Percentiles rank a stretch among this genome's conserved stretches.
These are phyloP conservation scores for Lactarius tabidus DNA, from an alignment of 768 basidiomycete genomes.

Conservation along the genomic window DNA sequence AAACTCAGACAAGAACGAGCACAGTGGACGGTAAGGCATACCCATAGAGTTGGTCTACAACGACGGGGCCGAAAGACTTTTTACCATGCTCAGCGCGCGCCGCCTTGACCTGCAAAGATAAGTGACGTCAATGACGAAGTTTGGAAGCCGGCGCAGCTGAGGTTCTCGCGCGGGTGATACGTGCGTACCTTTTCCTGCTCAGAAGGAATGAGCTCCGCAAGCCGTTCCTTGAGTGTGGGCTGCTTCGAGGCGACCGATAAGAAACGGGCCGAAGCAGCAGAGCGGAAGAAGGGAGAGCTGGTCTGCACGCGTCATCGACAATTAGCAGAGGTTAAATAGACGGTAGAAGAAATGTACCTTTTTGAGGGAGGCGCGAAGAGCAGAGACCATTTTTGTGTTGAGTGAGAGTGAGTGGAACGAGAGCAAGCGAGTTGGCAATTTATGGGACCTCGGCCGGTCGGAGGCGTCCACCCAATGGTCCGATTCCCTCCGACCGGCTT, in stretches of 20 bases:
- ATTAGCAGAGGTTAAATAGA: slow-evolving; percentile 25
- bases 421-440: background rate
- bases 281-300: slow-evolving; percentile 49
- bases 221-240: slow-evolving; percentile 83
- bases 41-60: slow-evolving; percentile 92
- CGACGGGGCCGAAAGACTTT: slow-evolving; percentile 88
- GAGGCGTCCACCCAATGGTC: background rate
- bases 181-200: slow-evolving; percentile 66
- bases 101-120: slow-evolving; percentile 60
- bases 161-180: slow-evolving; percentile 1
- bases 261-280: slow-evolving; percentile 53
- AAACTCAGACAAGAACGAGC: slow-evolving; percentile 14
- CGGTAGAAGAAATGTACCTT: slow-evolving; percentile 33
- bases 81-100: slow-evolving; percentile 84
- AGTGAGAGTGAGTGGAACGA: background rate
- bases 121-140: slow-evolving; percentile 18
- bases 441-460: background rate
- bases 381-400: slow-evolving; percentile 30
- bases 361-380: slow-evolving; percentile 35
- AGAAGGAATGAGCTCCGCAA: slow-evolving; percentile 89
- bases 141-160: background rate
- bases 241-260: slow-evolving; percentile 64
- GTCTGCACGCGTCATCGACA: slow-evolving; percentile 16
- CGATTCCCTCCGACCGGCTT: slow-evolving; percentile 15
- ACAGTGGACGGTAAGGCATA: slow-evolving; percentile 31